Evolutionary conservation across 2,329 filamentous ascomycete species (phyloP), one percentile per base, ranked within the genome.

Genomic region (Purpureocillium lavendulum): DNA sequence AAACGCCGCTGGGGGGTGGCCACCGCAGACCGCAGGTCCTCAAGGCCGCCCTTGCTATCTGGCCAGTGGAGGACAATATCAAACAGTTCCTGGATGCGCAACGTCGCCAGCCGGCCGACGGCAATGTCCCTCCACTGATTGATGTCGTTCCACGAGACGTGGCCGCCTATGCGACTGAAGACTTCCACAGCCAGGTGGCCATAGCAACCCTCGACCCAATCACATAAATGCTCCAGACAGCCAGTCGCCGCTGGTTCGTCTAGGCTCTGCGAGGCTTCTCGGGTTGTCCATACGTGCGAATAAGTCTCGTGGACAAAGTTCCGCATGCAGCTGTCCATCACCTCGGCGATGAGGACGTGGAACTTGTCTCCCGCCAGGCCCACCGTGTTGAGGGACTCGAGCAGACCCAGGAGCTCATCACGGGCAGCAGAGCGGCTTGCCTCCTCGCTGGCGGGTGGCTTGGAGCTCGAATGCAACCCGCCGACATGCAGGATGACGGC

Each of bases 51-150:
- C 40, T 73, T 70, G 48, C 82, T 87, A 29, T 71, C 61, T 4
- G 85, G 83, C 85, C 85, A 92, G 41, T 74, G 70, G 41, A 84
- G 71, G 34, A 88, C 80, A 53, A 90, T 88, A 52, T 89, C 83
- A 51, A 88, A 90, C 9, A 92, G 66, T 52, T 87, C 80, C 7
- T 73, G 69, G 34, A 83, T 84, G 33, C 86, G 74, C 35, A 84
- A 66, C 14, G 75, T 71, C 3, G 84, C 84, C 13, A 90, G 69
- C 33, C 81, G 74, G 3, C 75, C 75, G 33, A 86, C 59, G 13
- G 81, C 82, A 50, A 83, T 80, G 31, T 83, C 77, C 53, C 82
- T 82, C 75, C 82, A 87, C 45, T 76, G 77, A 46, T 80, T 73
- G 32, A 84, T 67, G 43, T 86, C 72, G 13, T 63, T 59, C 59